Base-by-base conservation (phyloP, 2,329 filamentous ascomycete genomes). In the Cladosporium sp. region DNA sequence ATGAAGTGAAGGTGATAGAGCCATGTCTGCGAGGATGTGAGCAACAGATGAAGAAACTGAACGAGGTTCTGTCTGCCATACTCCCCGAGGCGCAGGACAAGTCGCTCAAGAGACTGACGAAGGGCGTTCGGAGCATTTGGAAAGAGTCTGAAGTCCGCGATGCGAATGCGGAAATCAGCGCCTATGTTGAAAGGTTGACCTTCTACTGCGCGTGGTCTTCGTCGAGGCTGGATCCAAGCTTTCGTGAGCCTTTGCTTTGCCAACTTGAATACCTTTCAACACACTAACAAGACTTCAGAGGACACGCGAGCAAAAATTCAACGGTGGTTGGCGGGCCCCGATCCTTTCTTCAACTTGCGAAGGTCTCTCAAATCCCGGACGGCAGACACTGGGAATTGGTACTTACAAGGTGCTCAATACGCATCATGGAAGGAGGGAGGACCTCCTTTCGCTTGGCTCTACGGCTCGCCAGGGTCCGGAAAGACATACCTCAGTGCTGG, bases 291-390 rank as follows among this genome's bases (percentile, higher is more conserved):
- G 11, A 40, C 8, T 45, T 6, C 31, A 59, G 58, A 58, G 35
- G 43, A 32, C n/a, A 56, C 49, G 33, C 53, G 58, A 18, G 28
- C 6, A 3, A 55, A 57, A 38, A 60, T 65, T 18, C 48, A 55
- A 22, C 18, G 46, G 6, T 61, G 59, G 58, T 51, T 60, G 9
- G 51, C 58, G 22, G 42, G 56, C 14, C 56, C 54, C 10, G 55
- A 61, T 51, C 56, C 58, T 9, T 57, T 43, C 8, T 14, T 44
- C 6, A 60, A 58, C 19, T 52, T 52, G 14, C 32, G 50, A 9
- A 52, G 38, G 19, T 52, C 56, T 43, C 34, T 52, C 4, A 54
- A 56, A 19, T 14, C 35, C 19, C 54, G 56, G 7, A 40, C 55
- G 22, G 40, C 34, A 4, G 35, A 54, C 40, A 56, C 52, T 35